These are phyloP conservation scores for Pistacia integerrima DNA, from an alignment of 345 rosid genomes.

Conservation along the genomic window DNA sequence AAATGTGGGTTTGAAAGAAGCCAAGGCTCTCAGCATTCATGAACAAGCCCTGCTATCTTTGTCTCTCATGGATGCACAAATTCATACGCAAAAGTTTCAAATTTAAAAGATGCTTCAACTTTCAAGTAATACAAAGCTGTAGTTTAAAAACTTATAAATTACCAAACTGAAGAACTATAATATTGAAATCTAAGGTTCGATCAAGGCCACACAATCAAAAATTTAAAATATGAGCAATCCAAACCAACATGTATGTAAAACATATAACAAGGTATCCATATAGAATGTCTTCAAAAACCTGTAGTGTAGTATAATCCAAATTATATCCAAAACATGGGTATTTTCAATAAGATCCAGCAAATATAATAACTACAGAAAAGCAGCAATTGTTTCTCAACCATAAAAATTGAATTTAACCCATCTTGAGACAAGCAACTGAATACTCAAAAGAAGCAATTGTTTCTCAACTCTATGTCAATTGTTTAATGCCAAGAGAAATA, in stretches of 20 bases:
- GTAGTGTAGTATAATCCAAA: too few relatives aligned
- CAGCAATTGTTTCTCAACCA: neutral
- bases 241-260: too few relatives aligned
- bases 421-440: neutral
- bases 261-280: too few relatives aligned
- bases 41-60: neutral
- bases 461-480: too few relatives aligned
- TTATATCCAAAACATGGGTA: too few relatives aligned
- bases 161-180: too few relatives aligned
- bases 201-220: too few relatives aligned
- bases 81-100: neutral
- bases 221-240: too few relatives aligned
- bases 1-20: neutral
- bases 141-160: neutral
- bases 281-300: too few relatives aligned
- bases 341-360: neutral
- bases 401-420: neutral
- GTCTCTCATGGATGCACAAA: neutral
- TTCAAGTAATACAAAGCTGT: neutral
- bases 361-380: neutral
- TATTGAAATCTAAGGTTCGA: neutral
- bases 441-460: neutral
- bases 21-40: neutral
- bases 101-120: neutral
- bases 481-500: neutral